phyloP scores from a whole-genome alignment of 306 rosid genomes.

The Cicer arietinum region DNA sequence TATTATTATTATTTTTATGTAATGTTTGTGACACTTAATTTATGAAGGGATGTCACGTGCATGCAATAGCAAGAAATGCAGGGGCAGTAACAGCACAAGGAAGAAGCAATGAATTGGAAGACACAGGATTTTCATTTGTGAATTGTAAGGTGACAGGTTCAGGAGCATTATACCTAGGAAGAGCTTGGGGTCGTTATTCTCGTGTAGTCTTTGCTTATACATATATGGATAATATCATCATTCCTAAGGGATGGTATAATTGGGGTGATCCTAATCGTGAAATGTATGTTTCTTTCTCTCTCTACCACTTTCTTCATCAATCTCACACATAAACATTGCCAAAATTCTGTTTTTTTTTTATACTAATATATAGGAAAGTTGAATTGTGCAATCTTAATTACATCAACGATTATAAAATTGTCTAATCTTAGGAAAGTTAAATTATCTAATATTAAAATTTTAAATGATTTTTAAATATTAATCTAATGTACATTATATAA shows the following conservation, averaged over 20 bases:
- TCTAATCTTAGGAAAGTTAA: too few species aligned
- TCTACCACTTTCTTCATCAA: not conserved
- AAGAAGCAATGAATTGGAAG: conserved; percentile 75
- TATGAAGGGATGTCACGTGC: conserved; percentile 89
- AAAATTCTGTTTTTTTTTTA: too few species aligned
- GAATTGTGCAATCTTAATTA: too few species aligned
- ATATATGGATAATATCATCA: conserved; percentile 93
- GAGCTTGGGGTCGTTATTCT: conserved; percentile 99
- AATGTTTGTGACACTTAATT: too few species aligned
- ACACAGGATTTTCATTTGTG: conserved; percentile 95
- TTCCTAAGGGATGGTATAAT: conserved; percentile 97
- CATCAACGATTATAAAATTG: too few species aligned
- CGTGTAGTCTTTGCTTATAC: conserved; percentile 90
- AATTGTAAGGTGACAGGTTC: conserved; percentile 98
- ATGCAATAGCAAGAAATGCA: conserved; percentile 73
- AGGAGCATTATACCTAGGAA: conserved; percentile 92
- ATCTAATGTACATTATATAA: too few species aligned
- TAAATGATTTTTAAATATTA: too few species aligned
- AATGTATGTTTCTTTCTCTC: conserved; percentile 53
- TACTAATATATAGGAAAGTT: too few species aligned
- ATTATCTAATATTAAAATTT: too few species aligned
- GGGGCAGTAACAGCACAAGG: conserved; percentile 98
- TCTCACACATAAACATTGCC: too few species aligned
- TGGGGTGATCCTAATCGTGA: conserved; percentile 98
- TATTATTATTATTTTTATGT: too few species aligned